Conservation (phyloP, 305 asterid genomes). For the Fraxinus platypoda region DNA sequence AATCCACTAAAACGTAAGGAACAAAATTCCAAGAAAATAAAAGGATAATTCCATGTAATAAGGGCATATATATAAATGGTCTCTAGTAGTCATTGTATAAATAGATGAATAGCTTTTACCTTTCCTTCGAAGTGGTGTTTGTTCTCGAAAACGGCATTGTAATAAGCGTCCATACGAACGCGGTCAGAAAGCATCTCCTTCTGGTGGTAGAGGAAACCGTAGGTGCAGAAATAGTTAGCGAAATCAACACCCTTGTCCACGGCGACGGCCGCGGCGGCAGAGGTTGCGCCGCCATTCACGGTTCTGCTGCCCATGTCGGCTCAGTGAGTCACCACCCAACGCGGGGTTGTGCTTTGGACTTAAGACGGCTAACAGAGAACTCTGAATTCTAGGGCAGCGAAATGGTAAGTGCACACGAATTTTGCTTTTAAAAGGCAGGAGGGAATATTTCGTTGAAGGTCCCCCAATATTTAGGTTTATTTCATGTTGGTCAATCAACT, state of each 20-base stretch:
- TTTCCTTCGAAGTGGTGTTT: slow-evolving; percentile 79
- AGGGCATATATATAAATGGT: not conserved
- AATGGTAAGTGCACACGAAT: not conserved
- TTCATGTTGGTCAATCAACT: not conserved
- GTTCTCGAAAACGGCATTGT: slow-evolving; percentile 74
- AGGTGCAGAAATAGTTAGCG: slow-evolving; percentile 96
- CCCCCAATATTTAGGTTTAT: not conserved
- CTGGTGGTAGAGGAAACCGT: slow-evolving; percentile 93
- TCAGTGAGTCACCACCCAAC: not conserved
- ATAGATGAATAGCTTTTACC: slow-evolving; percentile 34
- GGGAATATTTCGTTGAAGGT: not conserved
- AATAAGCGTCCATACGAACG: slow-evolving; percentile 95
- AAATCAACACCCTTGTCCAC: slow-evolving; percentile 84
- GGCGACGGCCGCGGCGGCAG: slow-evolving; percentile 31
- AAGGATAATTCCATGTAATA: not conserved
- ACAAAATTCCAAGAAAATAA: not conserved
- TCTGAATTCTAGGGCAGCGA: not conserved
- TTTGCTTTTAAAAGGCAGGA: not conserved
- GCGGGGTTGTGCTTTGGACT: not conserved
- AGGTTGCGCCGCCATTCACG: slow-evolving; percentile 34
- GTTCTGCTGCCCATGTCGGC: slow-evolving; percentile 60
- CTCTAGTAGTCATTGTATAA: not conserved
- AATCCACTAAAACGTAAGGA: not conserved
- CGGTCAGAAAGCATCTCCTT: slow-evolving; percentile 99
- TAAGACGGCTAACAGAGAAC: not conserved